These are phyloP conservation scores for Candida nonsorbophila DNA, from an alignment of 805 yeast species.

Conservation along the genomic window DNA sequence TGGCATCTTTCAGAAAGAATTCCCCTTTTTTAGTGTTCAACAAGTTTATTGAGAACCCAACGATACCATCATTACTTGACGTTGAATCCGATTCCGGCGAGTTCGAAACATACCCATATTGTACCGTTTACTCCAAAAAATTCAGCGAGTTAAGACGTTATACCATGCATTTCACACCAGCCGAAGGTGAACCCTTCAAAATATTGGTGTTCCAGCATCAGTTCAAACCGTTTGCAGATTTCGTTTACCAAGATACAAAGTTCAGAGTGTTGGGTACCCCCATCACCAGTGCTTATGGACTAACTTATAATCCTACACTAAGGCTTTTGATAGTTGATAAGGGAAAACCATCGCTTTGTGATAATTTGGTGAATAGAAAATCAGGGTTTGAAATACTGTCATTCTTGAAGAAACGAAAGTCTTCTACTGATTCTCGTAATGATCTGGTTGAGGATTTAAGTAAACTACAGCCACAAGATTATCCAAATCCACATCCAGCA, in stretches of 20 bases:
- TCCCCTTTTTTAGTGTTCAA: conserved; percentile 30
- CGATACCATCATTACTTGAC: conserved; percentile 6
- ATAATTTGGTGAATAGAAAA: conserved; percentile 24
- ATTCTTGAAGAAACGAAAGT: conserved; percentile 6
- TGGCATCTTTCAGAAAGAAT: conserved; percentile 28
- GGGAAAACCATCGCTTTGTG: conserved; percentile 30
- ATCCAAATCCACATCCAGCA: conserved; percentile 28
- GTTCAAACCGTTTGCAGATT: conserved; percentile 34
- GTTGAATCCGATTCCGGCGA: conserved; percentile 15
- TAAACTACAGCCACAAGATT: conserved; percentile 6
- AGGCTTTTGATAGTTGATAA: conserved; percentile 29
- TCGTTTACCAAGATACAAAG: conserved; percentile 27
- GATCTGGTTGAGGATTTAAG: conserved; percentile 2
- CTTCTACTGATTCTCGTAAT: background rate
- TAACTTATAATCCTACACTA: conserved; percentile 25
- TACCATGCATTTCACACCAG: conserved; percentile 20
- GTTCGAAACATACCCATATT: conserved; percentile 28
- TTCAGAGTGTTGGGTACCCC: conserved; percentile 35
- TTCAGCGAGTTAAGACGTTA: conserved; percentile 22
- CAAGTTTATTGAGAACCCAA: conserved; percentile 24
- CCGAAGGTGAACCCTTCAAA: conserved; percentile 14
- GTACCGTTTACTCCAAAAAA: conserved; percentile 25
- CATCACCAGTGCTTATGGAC: conserved; percentile 21
- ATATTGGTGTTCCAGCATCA: conserved; percentile 29
- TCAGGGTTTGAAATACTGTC: conserved; percentile 15